These are phyloP conservation scores for Globisporangium nagaii DNA, from an alignment of 352 stramenopile species.

Conservation along the genomic window DNA sequence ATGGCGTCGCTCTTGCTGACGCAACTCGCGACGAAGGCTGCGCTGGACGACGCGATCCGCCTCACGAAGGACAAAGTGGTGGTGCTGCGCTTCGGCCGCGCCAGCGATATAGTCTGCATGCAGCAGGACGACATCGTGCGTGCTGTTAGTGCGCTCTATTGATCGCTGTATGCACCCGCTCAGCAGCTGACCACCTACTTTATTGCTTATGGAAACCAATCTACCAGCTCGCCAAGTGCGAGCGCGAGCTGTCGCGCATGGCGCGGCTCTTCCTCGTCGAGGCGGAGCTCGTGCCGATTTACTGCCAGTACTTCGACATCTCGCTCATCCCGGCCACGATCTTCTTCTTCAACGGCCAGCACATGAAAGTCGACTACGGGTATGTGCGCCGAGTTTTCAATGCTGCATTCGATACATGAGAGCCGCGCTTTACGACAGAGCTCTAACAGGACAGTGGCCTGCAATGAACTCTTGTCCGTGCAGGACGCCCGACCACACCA, in stretches of 20 bases:
- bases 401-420: not conserved
- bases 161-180: too few relatives aligned
- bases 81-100: constrained; percentile 73
- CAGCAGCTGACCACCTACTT: too few relatives aligned
- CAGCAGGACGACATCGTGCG: constrained; percentile 83
- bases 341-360: constrained; percentile 86
- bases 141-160: too few relatives aligned
- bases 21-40: constrained; percentile 48
- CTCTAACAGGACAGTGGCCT: too few relatives aligned
- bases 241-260: constrained; percentile 78
- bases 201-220: too few relatives aligned
- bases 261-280: constrained; percentile 70
- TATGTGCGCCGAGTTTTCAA: constrained; percentile 17
- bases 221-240: constrained; percentile 72
- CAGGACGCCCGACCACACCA: constrained; percentile 82
- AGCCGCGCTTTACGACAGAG: too few relatives aligned
- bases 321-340: constrained; percentile 80
- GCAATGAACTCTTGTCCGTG: too few relatives aligned
- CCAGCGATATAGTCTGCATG: constrained; percentile 62
- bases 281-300: constrained; percentile 64
- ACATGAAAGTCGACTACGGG: constrained; percentile 89
- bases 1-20: constrained; percentile 79
- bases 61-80: constrained; percentile 77
- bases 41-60: constrained; percentile 74
- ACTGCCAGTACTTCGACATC: constrained; percentile 88